phyloP scores from a whole-genome alignment of 2,329 filamentous ascomycete genomes.

The Massarina eburnea region DNA sequence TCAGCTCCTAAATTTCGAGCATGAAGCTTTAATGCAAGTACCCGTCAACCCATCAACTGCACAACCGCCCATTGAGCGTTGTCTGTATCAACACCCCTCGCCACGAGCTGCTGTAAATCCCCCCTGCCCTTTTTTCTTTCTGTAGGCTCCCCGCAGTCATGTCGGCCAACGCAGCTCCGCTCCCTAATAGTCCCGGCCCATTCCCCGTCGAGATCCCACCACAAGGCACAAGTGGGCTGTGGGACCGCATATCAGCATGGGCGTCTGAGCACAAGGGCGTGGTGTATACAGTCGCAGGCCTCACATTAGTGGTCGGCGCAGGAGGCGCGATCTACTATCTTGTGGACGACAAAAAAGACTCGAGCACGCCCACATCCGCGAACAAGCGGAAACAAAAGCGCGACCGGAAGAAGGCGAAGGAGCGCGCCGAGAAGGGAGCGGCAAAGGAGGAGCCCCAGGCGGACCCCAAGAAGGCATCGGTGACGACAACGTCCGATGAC shows the following conservation, averaged over 20 bases:
- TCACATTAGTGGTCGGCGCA: slow-evolving; percentile 86
- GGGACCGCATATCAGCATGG: slow-evolving; percentile 90
- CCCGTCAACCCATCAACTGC: slow-evolving; percentile 12
- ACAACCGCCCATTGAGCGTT: slow-evolving; percentile 19
- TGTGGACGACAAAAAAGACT: slow-evolving; percentile 53
- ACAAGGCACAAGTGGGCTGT: slow-evolving; percentile 66
- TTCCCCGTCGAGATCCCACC: slow-evolving; percentile 43
- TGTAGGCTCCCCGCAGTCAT: slow-evolving; percentile 17
- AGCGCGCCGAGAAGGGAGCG: slow-evolving; percentile 57
- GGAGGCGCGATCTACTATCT: slow-evolving; percentile 94
- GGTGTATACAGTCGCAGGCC: slow-evolving; percentile 94
- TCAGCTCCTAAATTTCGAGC: slow-evolving; percentile 20
- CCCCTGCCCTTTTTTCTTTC: neutral
- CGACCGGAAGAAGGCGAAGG: slow-evolving; percentile 84
- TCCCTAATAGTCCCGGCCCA: slow-evolving; percentile 36
- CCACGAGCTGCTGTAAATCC: slow-evolving; percentile 1
- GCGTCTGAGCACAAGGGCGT: slow-evolving; percentile 93
- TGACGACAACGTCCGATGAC: slow-evolving; percentile 44
- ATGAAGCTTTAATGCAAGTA: slow-evolving; percentile 12
- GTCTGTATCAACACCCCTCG: slow-evolving; percentile 5
- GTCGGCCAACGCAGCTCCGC: slow-evolving; percentile 30
- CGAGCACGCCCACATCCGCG: slow-evolving; percentile 29
- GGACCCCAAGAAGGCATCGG: slow-evolving; percentile 40
- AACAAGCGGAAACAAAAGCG: slow-evolving; percentile 82
- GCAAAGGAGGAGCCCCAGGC: slow-evolving; percentile 41